Percentiles rank a stretch among this genome's conserved stretches.
Conservation (phyloP, 2,329 filamentous ascomycete genomes). For the Elsinoe perseae region DNA sequence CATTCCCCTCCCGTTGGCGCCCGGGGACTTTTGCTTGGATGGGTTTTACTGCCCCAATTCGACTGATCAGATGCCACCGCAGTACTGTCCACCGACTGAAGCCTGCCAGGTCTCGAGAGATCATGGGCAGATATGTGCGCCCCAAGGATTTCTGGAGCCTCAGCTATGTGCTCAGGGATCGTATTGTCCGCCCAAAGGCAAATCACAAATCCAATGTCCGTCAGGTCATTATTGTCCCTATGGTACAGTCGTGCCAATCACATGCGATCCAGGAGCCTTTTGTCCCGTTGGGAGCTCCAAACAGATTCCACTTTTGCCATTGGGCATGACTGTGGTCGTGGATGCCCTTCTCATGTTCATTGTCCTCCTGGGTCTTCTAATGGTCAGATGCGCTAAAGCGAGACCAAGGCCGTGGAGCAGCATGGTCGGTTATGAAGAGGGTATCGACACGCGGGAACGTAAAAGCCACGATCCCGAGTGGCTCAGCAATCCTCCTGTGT, state of each 20-base stretch:
- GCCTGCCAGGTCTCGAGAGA: constrained; percentile 23
- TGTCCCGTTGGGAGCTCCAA: constrained; percentile 41
- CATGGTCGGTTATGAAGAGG: constrained; percentile 21
- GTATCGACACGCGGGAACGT: constrained; percentile 19
- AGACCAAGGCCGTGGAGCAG: constrained; percentile 14
- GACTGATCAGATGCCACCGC: constrained; percentile 23
- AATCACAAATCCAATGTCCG: constrained; percentile 38
- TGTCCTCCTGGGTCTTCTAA: constrained; percentile 29
- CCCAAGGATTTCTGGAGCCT: constrained; percentile 41
- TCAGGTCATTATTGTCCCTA: constrained; percentile 46
- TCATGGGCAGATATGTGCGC: constrained; percentile 24
- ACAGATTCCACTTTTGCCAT: constrained; percentile 40
- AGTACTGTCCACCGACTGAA: constrained; percentile 27
- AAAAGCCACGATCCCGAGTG: constrained; percentile 26
- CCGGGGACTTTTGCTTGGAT: constrained; percentile 5
- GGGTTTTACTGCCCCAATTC: constrained; percentile 22
- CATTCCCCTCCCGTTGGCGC: neutral
- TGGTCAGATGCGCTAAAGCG: constrained; percentile 33
- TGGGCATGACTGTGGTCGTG: constrained; percentile 37
- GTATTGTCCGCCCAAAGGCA: constrained; percentile 43
- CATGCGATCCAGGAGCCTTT: constrained; percentile 40
- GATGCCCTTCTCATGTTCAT: constrained; percentile 38
- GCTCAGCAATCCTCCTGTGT: constrained; percentile 31
- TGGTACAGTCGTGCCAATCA: constrained; percentile 42
- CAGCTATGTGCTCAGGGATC: constrained; percentile 43